Evolutionary conservation across 306 rosid species (phyloP).

Genomic region (Acacia confusa): DNA sequence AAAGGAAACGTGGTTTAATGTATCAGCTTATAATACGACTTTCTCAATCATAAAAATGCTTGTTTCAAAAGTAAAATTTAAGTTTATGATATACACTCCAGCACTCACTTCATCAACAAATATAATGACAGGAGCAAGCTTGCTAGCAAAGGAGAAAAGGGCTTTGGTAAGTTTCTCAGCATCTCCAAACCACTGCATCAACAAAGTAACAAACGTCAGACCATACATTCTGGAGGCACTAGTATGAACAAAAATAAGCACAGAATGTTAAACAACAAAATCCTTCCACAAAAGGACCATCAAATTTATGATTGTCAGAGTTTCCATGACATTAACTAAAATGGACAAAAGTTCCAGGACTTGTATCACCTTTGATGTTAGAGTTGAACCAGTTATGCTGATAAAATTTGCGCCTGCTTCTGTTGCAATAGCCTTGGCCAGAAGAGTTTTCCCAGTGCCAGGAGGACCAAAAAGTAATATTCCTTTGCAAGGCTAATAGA

Average conservation of each 20-base stretch:
- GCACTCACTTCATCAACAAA: slow-evolving; percentile 89
- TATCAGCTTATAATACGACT: not conserved
- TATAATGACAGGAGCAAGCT: slow-evolving; percentile 93
- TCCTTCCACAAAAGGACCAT: not conserved
- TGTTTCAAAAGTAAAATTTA: slow-evolving; percentile 10
- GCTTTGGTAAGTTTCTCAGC: slow-evolving; percentile 99
- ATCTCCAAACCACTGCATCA: slow-evolving; percentile 95
- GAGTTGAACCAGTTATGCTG: slow-evolving; percentile 95
- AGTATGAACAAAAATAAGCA: not conserved
- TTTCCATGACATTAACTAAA: not conserved
- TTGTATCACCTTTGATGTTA: slow-evolving; percentile 82
- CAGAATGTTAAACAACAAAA: not conserved
- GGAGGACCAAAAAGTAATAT: slow-evolving; percentile 98
- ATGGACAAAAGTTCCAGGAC: not conserved
- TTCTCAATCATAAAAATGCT: not conserved
- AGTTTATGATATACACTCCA: slow-evolving; percentile 21
- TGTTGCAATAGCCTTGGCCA: slow-evolving; percentile 97
- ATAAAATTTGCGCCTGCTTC: slow-evolving; percentile 98
- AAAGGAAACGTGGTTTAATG: not conserved
- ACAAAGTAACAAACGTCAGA: slow-evolving; percentile 30
- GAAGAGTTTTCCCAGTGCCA: slow-evolving; percentile 98
- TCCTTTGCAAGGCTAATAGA: slow-evolving; percentile 91
- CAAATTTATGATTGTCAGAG: not conserved
- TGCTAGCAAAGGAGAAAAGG: slow-evolving; percentile 96
- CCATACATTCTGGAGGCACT: not conserved